Percentiles rank a stretch among this genome's conserved stretches.
Conservation (phyloP, 176 grass and related monocot genomes). For the Aegilops tauschii region DNA sequence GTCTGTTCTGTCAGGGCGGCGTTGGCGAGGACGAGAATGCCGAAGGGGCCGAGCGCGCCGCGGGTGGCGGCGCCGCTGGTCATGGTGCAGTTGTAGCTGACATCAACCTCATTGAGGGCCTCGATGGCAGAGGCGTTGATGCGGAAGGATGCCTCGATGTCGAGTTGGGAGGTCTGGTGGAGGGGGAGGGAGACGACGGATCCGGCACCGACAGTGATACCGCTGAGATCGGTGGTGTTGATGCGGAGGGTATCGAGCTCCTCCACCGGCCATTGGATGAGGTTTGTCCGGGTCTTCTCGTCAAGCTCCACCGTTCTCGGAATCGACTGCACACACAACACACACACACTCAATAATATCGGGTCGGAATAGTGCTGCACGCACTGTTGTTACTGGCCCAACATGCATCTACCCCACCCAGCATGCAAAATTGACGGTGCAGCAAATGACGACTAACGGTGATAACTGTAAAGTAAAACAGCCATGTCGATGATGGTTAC, state of each 20-base stretch:
- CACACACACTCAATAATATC: no score
- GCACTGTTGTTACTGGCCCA: no score
- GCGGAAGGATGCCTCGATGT: slow-evolving; percentile 53
- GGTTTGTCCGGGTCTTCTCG: slow-evolving; percentile 42
- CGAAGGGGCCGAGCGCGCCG: slow-evolving; percentile 48
- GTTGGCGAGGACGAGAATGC: slow-evolving; percentile 40
- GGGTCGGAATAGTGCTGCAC: no score
- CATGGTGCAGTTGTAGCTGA: slow-evolving; percentile 46
- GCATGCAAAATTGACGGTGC: no score
- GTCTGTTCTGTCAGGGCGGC: slow-evolving; percentile 32
- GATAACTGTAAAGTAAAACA: neutral
- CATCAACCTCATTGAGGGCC: neutral
- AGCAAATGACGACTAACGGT: no score
- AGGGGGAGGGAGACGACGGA: slow-evolving; percentile 28
- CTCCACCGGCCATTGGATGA: slow-evolving; percentile 66
- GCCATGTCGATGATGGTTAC: neutral
- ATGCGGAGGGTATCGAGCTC: slow-evolving; percentile 46
- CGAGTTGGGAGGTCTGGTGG: slow-evolving; percentile 36
- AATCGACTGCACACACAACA: slow-evolving; percentile 26
- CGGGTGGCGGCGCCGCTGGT: slow-evolving; percentile 30
- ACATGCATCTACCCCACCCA: no score
- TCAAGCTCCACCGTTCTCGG: slow-evolving; percentile 53
- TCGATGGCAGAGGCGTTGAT: slow-evolving; percentile 1
- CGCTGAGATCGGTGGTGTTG: slow-evolving; percentile 25
- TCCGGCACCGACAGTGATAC: slow-evolving; percentile 28